These are phyloP conservation scores for Chrysophaeum taylorii DNA, from an alignment of 352 stramenopile species.

Conservation along the genomic window DNA sequence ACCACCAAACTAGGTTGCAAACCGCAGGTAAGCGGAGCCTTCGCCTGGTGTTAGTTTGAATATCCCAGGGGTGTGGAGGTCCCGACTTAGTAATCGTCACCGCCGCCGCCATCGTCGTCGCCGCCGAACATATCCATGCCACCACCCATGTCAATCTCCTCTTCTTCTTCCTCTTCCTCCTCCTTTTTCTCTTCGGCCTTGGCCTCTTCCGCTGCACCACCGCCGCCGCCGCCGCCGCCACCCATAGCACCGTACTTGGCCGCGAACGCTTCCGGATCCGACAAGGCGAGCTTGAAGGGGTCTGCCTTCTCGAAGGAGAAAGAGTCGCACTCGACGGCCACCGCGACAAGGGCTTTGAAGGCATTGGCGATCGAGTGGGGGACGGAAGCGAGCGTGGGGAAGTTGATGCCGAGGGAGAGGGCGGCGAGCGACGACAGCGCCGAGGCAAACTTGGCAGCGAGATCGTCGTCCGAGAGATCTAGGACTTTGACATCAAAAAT, in stretches of 20 bases:
- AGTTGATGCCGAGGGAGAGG: conserved; percentile 84
- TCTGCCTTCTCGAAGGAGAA: conserved; percentile 97
- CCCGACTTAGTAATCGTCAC: neutral
- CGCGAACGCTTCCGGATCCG: conserved; percentile 83
- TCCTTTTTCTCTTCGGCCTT: conserved; percentile 5
- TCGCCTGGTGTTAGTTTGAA: no score
- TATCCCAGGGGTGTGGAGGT: no score
- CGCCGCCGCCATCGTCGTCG: conserved; percentile 23
- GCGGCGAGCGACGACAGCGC: conserved; percentile 84
- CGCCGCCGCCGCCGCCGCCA: conserved; percentile 10
- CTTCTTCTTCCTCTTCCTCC: conserved; percentile 27
- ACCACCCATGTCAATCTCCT: conserved; percentile 37
- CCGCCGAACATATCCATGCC: conserved; percentile 35
- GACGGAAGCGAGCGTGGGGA: conserved; percentile 91
- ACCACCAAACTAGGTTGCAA: no score
- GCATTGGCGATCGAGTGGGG: conserved; percentile 97
- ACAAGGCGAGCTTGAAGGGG: conserved; percentile 88
- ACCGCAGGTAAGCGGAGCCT: no score
- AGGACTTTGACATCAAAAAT: conserved; percentile 96
- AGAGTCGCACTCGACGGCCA: conserved; percentile 83
- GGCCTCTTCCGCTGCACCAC: neutral
- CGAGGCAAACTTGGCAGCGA: conserved; percentile 85
- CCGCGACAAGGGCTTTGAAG: conserved; percentile 90
- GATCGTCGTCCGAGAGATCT: conserved; percentile 93
- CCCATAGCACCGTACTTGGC: conserved; percentile 60